Conservation (phyloP, 345 rosid genomes). For the Corchorus olitorius region DNA sequence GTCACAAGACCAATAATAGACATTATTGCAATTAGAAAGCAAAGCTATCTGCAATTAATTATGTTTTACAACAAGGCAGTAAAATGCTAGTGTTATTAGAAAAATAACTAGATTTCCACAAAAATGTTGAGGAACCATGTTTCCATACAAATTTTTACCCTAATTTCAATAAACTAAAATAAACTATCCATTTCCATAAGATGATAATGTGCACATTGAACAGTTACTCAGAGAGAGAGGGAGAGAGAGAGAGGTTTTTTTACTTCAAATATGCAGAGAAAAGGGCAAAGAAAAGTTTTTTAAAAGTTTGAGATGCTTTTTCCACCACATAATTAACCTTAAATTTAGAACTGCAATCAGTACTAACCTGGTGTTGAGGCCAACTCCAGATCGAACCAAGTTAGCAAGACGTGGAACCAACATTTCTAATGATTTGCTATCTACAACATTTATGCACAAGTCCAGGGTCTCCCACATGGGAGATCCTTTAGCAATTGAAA, state of each 20-base stretch:
- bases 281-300: slow-evolving; percentile 4
- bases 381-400: slow-evolving; percentile 88
- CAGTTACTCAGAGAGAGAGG: not conserved
- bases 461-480: slow-evolving; percentile 99
- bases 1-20: not conserved
- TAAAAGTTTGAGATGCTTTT: not conserved
- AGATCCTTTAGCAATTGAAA: slow-evolving; percentile 93
- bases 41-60: not conserved
- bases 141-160: not conserved
- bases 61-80: not conserved
- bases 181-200: not conserved
- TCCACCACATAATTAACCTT: not conserved
- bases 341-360: slow-evolving; percentile 13
- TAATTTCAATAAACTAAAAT: not conserved
- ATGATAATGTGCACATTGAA: not conserved
- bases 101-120: not conserved
- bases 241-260: too few relatives aligned
- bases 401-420: slow-evolving; percentile 84
- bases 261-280: not conserved
- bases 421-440: slow-evolving; percentile 67
- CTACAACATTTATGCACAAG: slow-evolving; percentile 77
- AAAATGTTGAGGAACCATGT: not conserved
- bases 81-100: not conserved
- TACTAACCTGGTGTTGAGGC: slow-evolving; percentile 93
- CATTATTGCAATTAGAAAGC: not conserved